These are phyloP conservation scores for Solanum stenotomum DNA, from an alignment of 257 asterid species.

Conservation along the genomic window DNA sequence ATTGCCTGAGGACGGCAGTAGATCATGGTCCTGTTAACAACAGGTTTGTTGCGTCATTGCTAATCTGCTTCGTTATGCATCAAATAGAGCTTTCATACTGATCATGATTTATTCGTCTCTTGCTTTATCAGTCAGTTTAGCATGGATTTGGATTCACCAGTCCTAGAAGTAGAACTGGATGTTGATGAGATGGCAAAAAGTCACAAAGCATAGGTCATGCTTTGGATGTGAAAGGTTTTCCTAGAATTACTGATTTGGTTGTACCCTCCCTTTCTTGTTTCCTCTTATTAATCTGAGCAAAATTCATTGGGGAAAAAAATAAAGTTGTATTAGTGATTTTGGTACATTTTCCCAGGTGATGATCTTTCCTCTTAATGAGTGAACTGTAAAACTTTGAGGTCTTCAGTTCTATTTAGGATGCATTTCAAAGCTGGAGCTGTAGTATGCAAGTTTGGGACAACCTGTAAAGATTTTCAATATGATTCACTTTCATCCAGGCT, in stretches of 20 bases:
- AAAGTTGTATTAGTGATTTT: neutral
- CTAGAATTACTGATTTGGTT: neutral
- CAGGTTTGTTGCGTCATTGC: conserved; percentile 33
- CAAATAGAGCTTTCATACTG: neutral
- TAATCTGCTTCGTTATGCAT: neutral
- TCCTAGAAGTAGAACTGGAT: conserved; percentile 76
- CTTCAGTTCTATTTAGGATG: neutral
- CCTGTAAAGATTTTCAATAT: neutral
- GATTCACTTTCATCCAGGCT: neutral
- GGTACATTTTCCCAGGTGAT: neutral
- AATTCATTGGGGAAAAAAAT: neutral
- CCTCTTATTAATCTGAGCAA: neutral
- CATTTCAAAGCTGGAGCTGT: neutral
- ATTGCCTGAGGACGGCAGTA: conserved; percentile 62
- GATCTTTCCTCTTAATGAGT: neutral
- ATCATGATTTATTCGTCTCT: neutral
- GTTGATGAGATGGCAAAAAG: conserved; percentile 67
- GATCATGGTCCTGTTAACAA: conserved; percentile 79
- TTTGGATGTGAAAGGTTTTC: neutral
- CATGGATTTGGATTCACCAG: conserved; percentile 39
- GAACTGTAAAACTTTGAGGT: neutral
- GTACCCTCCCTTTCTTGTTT: neutral
- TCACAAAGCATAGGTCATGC: conserved; percentile 41
- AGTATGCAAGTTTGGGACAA: neutral
- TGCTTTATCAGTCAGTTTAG: conserved; percentile 35